Evolutionary conservation across 768 basidiomycete genomes (phyloP).

Genomic region (Leccinum incarnatum): DNA sequence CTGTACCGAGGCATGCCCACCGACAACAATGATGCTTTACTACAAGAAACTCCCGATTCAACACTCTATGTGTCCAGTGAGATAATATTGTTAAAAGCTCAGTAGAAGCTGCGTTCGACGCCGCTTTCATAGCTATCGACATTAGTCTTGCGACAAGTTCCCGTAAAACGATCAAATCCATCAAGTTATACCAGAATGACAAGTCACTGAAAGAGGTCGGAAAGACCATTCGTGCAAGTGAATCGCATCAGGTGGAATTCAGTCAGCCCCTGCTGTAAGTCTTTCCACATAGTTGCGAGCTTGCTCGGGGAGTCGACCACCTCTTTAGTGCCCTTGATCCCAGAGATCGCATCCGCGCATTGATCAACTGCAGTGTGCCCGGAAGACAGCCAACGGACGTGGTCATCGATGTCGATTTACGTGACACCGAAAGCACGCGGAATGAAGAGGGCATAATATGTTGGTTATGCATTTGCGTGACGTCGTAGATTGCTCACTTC

Average conservation of each 20-base stretch:
- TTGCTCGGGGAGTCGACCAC: not conserved
- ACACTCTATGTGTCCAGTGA: not conserved
- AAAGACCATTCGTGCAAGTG: not conserved
- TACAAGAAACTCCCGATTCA: not conserved
- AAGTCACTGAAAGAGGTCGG: not conserved
- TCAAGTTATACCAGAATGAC: not conserved
- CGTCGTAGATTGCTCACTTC: not conserved
- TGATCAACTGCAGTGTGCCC: not conserved
- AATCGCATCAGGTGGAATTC: not conserved
- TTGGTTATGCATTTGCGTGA: not conserved
- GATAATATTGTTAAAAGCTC: not conserved
- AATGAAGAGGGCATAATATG: constrained; percentile 1
- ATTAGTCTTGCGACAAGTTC: not conserved
- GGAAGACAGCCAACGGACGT: not conserved
- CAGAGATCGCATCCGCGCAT: not conserved
- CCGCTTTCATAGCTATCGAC: not conserved
- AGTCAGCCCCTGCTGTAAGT: not conserved
- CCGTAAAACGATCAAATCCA: not conserved
- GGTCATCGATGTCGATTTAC: not conserved
- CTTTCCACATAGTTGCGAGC: not conserved
- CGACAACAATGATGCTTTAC: not conserved
- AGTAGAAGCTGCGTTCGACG: not conserved
- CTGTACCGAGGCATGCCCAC: not conserved
- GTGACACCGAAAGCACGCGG: not conserved
- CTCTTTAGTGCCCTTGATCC: not conserved